Conservation (phyloP, 257 asterid genomes). For the Lithospermum erythrorhizon region DNA sequence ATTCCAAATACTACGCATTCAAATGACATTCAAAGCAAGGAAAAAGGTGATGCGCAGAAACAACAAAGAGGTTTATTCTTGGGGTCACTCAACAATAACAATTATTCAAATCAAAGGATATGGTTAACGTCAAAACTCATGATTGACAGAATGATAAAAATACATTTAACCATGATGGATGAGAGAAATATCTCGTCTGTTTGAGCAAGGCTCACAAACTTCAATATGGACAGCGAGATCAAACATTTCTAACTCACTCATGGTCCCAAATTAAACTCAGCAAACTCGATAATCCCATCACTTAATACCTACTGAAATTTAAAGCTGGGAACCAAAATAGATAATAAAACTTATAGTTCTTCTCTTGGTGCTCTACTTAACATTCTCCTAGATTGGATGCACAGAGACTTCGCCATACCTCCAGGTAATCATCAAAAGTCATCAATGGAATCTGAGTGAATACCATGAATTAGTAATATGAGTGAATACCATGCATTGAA, state of each 20-base stretch:
- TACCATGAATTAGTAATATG: constrained; percentile 33
- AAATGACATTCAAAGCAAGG: not conserved
- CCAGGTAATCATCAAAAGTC: constrained; percentile 68
- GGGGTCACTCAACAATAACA: too few species aligned
- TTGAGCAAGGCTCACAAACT: too few species aligned
- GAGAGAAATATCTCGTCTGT: too few species aligned
- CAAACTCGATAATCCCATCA: not conserved
- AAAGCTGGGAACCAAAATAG: constrained; percentile 5
- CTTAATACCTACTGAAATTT: constrained; percentile 8
- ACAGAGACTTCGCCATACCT: constrained; percentile 33
- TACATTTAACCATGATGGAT: too few species aligned
- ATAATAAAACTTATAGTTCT: constrained; percentile 7
- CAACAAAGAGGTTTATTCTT: too few species aligned
- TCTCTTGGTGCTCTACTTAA: constrained; percentile 15
- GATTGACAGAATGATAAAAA: too few species aligned
- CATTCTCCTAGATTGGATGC: constrained; percentile 34
- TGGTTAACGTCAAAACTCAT: too few species aligned
- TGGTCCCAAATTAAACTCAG: not conserved
- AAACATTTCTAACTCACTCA: not conserved
- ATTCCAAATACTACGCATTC: not conserved
- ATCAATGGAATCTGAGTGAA: constrained; percentile 61
- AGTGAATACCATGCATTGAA: constrained; percentile 9
- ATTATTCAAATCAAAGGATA: too few species aligned
- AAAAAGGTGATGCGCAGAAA: not conserved
- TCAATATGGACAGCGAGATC: too few species aligned